Conservation (phyloP, 768 basidiomycete genomes). For the Lactarius sp. region DNA sequence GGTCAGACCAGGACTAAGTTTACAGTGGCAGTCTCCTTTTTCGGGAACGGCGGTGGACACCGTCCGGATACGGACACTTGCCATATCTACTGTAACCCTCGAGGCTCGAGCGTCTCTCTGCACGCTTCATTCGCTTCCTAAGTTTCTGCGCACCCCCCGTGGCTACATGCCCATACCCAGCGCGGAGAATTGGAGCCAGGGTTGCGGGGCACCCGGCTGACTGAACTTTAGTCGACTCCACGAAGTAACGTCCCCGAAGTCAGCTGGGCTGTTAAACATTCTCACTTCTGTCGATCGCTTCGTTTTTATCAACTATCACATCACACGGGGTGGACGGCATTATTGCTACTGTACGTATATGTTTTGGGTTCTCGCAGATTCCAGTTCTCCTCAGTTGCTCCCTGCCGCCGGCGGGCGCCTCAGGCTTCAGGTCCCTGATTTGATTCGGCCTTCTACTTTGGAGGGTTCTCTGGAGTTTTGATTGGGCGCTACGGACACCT, state of each 20-base stretch:
- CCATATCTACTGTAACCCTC: background rate
- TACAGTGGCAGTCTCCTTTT: background rate
- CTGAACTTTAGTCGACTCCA: background rate
- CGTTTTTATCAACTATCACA: slow-evolving; percentile 5
- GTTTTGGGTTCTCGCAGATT: no score
- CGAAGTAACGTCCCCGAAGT: slow-evolving; percentile 5
- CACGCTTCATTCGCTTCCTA: background rate
- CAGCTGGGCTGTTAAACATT: slow-evolving; percentile 14
- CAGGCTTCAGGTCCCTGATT: background rate
- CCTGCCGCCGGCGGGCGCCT: no score
- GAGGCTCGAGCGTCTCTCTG: background rate
- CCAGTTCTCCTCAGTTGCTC: no score
- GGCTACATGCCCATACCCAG: background rate
- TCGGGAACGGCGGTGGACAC: slow-evolving; percentile 5
- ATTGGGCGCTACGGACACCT: slow-evolving; percentile 6
- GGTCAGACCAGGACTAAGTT: background rate
- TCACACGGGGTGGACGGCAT: no score
- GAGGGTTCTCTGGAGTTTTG: background rate
- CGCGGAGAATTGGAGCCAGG: slow-evolving; percentile 8
- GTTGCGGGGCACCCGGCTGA: background rate
- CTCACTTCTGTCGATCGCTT: slow-evolving; percentile 14
- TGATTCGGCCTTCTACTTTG: background rate
- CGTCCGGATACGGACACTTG: background rate
- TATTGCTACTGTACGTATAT: no score
- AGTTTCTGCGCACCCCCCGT: slow-evolving; percentile 2